Conservation (phyloP, 257 asterid genomes). For the Petrea volubilis region DNA sequence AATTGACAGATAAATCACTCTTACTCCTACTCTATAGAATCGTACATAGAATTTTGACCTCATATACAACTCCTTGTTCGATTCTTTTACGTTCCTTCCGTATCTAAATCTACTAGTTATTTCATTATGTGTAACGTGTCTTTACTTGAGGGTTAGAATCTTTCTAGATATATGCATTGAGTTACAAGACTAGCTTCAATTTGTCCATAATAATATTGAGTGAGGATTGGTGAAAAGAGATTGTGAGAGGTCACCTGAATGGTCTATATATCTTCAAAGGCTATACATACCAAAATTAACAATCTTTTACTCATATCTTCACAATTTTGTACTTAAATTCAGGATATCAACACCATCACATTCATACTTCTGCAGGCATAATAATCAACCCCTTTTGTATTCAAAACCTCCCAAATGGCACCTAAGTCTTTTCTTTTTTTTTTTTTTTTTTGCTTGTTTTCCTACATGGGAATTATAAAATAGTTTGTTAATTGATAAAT, state of each 20-base stretch:
- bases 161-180: no score
- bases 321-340: constrained; percentile 1
- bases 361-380: not conserved
- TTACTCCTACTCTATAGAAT: no score
- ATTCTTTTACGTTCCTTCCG: no score
- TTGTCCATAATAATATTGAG: not conserved
- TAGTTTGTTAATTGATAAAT: constrained; percentile 4
- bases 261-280: not conserved
- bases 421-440: not conserved
- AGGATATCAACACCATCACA: not conserved
- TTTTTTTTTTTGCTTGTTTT: not conserved
- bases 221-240: not conserved
- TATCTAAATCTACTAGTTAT: no score
- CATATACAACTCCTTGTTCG: no score
- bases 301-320: not conserved
- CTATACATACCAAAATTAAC: not conserved
- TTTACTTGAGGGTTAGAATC: no score
- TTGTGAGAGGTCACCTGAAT: constrained; percentile 20
- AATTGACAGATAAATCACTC: no score
- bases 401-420: not conserved
- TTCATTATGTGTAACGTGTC: no score
- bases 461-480: not conserved
- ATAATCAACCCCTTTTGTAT: not conserved
- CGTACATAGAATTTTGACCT: no score
- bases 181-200: no score